Base-by-base conservation (phyloP, 352 stramenopile genomes). In the Phytophthora uliginosa region DNA sequence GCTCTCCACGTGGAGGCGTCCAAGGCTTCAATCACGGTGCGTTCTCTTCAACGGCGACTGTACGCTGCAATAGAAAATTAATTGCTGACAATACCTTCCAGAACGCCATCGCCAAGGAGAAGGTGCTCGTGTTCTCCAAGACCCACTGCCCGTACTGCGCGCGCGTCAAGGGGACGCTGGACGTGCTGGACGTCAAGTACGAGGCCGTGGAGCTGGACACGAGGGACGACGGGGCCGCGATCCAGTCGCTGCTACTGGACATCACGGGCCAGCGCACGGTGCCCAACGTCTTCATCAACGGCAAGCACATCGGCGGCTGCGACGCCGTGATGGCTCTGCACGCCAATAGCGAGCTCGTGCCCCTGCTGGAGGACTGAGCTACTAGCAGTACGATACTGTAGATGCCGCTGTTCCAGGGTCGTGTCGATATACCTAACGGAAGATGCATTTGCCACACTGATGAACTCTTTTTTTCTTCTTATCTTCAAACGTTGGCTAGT, bases 221-320 rank as follows among this genome's bases (percentile, higher is more conserved):
- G 28, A 76, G 79, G 24, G 89, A 82, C 34, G 94, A 99, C 64
- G 97, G 97, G 34, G 70, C 63, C 2, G 81, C 95, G 47, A 98
- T 99, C 74, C 97, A 99, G 86, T 71, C 56, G 38, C 86, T 93
- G 28, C 85, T 99, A 47, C 66, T 93, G 33, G 75, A 94, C 8
- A 83, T 99, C 53, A 99, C 97, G 47, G 96, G 95, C 59, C 97
- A 99, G 74, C 88, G 91, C 74, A 99, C 96, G 1, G 97, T 99
- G 51, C 98, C 98, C 2, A 99, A 99, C 83, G 96, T 99, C 36
- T 99, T 99, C 82, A 96, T 99, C 72, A 98, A 97, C 53, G 97
- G 97, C 66, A 85, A 98, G 73, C 94, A 98, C 88, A 88, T 99
- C 63, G 98, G 98, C 73, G 98, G 98, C 62, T 98, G 97, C 66